Base-by-base conservation (phyloP, 352 stramenopile species). In the Pythium sp. region DNA sequence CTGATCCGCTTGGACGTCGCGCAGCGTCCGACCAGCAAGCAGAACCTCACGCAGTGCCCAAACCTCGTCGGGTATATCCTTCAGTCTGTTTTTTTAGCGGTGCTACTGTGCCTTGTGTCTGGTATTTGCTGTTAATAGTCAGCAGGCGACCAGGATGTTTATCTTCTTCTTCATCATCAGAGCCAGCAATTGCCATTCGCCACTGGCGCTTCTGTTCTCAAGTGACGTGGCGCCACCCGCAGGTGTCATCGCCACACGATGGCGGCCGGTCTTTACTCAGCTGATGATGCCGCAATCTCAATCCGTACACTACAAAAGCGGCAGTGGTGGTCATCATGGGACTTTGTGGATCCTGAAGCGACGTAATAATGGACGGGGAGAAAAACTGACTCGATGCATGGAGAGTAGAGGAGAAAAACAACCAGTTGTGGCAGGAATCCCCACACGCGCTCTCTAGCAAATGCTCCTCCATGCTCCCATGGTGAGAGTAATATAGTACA, bases 31-130 rank as follows among this genome's bases (percentile, higher is more conserved):
- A 46, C 59, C 24, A 69, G 77, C 49, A 81, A 80, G 64, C 54
- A 80, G 54, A 85, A 84, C 56, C 46, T 89, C 7, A 71, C 63
- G 51, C 72, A 88, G 32, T 86, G 77, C 60, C 72, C 64, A 7
- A 81, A 89, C 47, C 53, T 89, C 58, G 49, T 55, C 28, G 41
- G 5, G 41, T 36, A 56, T n/a, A 22, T 56, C 7, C 24, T 26
- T 26, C 24, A 26, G 22, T 61, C 61, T 43, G 26, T 36, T 34
- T 12, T 14, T 47, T 67, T 22, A 18, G 24, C 24, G 24, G 24
- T 1, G 24, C 24, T 26, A 26, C 1, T 26, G 24, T 26, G 24
- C 24, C 1, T 26, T 26, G 24, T 26, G 24, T 26, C 32, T 36
- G 32, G 32, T 9, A 36, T 9, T 36, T 36, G 32, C 32, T 36